Percentiles rank a stretch among this genome's conserved stretches.
These are phyloP conservation scores for Annulohypoxylon bovei DNA, from an alignment of 495 filamentous ascomycete species.

Conservation along the genomic window DNA sequence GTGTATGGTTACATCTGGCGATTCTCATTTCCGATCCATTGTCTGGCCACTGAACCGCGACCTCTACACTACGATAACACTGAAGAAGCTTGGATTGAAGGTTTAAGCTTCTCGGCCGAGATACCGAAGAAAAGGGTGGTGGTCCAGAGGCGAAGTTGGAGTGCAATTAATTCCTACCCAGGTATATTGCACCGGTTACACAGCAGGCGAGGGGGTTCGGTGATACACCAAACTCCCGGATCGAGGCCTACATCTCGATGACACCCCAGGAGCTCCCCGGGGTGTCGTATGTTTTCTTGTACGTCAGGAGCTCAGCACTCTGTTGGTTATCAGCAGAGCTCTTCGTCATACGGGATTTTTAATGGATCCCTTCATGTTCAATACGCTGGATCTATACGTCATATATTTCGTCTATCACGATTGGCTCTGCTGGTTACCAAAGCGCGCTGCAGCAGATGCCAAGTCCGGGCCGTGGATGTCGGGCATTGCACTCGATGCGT, in stretches of 20 bases:
- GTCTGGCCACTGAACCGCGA: neutral
- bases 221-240: neutral
- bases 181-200: constrained; percentile 1
- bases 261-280: neutral
- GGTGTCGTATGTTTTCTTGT: constrained; percentile 1
- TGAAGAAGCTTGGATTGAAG: neutral
- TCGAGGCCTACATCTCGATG: neutral
- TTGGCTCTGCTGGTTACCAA: neutral
- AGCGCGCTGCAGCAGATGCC: neutral
- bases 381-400: neutral
- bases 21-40: neutral
- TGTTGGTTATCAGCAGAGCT: neutral
- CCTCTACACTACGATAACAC: neutral
- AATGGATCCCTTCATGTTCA: neutral
- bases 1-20: neutral
- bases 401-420: neutral
- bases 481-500: neutral
- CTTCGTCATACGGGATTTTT: neutral
- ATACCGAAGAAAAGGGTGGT: too few relatives aligned
- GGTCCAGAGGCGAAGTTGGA: neutral
- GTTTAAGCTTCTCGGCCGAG: constrained; percentile 2
- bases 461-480: neutral
- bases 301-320: neutral
- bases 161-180: neutral
- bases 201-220: neutral